Percentiles rank a stretch among this genome's conserved stretches.
Conservation (phyloP, 768 basidiomycete species). For the Galerina sulciceps region DNA sequence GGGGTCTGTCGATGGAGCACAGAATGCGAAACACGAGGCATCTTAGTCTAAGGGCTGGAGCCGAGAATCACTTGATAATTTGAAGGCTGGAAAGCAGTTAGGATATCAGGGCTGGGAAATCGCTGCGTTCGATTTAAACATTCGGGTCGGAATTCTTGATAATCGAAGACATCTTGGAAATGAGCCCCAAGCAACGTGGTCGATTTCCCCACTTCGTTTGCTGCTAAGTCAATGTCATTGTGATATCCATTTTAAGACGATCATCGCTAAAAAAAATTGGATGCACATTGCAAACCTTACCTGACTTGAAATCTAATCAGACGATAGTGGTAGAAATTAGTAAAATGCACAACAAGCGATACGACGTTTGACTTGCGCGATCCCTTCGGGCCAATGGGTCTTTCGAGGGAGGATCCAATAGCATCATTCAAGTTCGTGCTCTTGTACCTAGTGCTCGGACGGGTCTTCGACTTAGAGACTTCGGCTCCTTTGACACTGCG, state of each 20-base stretch:
- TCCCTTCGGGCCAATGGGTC: not conserved
- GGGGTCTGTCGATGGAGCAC: not conserved
- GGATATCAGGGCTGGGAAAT: conserved; percentile 13
- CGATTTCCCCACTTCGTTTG: no score
- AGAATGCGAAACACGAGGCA: not conserved
- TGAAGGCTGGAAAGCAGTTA: conserved; percentile 2
- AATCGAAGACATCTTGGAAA: not conserved
- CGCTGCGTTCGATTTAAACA: not conserved
- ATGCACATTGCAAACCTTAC: no score
- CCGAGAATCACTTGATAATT: conserved; percentile 16
- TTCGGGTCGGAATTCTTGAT: not conserved
- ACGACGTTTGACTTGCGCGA: not conserved
- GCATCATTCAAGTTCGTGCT: not conserved
- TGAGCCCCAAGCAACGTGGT: not conserved
- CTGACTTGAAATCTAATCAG: no score
- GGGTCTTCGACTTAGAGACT: not conserved
- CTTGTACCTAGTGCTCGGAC: not conserved
- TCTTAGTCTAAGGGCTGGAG: not conserved
- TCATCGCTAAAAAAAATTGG: no score
- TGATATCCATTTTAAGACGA: no score
- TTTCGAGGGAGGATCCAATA: no score
- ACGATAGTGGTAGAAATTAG: not conserved
- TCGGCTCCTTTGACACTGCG: conserved; percentile 25
- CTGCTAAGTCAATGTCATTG: no score
- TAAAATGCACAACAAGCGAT: not conserved